Evolutionary conservation across 345 rosid species (phyloP).

Genomic region (Alliaria petiolata): DNA sequence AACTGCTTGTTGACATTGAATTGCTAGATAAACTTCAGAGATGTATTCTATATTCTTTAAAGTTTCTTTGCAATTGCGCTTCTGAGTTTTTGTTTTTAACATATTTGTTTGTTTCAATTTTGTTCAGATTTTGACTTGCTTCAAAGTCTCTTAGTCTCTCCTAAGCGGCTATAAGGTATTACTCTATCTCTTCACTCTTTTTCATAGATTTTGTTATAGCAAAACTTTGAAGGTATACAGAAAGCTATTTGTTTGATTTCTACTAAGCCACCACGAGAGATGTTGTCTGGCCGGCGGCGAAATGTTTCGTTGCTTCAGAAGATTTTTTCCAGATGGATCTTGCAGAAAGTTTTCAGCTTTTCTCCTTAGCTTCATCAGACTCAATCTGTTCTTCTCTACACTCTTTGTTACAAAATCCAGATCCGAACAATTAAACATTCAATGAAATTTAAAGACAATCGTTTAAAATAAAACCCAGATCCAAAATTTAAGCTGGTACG

Average conservation of each 20-base stretch:
- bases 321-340: constrained; percentile 41
- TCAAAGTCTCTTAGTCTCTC: no score
- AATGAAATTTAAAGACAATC: neutral
- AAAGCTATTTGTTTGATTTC: constrained; percentile 2
- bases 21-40: no score
- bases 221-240: neutral
- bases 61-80: no score
- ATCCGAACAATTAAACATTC: neutral
- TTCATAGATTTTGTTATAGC: no score
- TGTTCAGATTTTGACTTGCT: no score
- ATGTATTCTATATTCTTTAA: no score
- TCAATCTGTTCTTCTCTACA: constrained; percentile 86
- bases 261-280: constrained; percentile 44
- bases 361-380: constrained; percentile 59
- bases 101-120: no score
- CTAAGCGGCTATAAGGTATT: no score
- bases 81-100: no score
- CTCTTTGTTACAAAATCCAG: constrained; percentile 71
- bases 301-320: constrained; percentile 40
- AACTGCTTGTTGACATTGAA: no score
- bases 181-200: no score
- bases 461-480: neutral
- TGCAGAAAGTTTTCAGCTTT: constrained; percentile 47
- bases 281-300: constrained; percentile 46
- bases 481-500: neutral